Evolutionary conservation across 306 rosid genomes (phyloP), one percentile per base, ranked within the genome.

Genomic region (Glycine tomentella): DNA sequence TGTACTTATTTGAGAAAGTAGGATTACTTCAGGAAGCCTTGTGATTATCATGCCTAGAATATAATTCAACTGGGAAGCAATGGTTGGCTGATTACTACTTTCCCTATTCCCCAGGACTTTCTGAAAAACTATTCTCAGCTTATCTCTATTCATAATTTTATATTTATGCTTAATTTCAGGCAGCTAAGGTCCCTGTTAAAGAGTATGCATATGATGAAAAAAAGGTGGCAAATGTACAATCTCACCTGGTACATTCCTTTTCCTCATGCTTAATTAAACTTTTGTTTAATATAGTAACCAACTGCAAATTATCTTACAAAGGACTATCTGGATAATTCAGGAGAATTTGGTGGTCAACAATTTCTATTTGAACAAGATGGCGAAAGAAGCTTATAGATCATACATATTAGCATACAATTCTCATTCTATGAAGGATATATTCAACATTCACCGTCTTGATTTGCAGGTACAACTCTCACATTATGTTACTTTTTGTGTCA

Each of bases 381-480:
- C 99, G 25, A 95, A 93, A 82, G 99, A 93, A 12, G 99, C 99
- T 65, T 95, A 93, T 80, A 84, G 97, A 69, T 88, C 99, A 42
- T 95, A 93, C 80, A 42, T 95, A 46, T 84, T 91, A 83, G 90
- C 97, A 44, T 95, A 93, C 74, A 91, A 95, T 80, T 88, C 99
- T 45, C 99, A 93, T 87, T 90, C 99, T 7, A 95, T 91, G 98
- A 95, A 93, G 85, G 99, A 93, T 71, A 93, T 90, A 56, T 95
- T 91, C 81, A 92, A 95, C 20, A 97, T 93, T 69, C 97, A 95
- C 75, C 91, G 87, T 74, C 97, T 93, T 15, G 97, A 95, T 86
- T 17, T 95, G 56, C 95, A 91, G 99, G 97, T 95, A 77, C 74
- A 44, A 1, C 75, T 16, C 78, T 80, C 50, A 62, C 13, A 25